Evolutionary conservation across 805 yeast species (phyloP).

Genomic region (Saccharomycopsis sp.): DNA sequence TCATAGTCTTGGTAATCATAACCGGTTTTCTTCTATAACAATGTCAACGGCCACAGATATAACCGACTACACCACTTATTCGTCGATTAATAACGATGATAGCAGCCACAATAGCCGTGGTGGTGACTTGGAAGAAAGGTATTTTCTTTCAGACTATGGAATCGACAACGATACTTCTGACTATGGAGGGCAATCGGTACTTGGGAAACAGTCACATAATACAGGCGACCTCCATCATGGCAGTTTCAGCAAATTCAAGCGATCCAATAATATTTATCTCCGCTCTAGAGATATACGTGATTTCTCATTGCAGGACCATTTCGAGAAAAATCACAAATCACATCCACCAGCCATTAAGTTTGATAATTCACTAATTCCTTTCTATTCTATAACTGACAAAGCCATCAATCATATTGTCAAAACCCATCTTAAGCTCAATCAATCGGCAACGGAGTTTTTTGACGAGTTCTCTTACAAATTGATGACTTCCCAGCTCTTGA

Average conservation of each 20-base stretch:
- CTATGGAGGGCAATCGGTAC: neutral
- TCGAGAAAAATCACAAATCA: too few species aligned
- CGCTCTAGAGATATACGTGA: neutral
- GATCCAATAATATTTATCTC: neutral
- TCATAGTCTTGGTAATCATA: neutral
- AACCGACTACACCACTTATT: neutral
- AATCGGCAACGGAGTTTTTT: constrained; percentile 2
- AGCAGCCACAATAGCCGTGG: neutral
- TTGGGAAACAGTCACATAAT: too few species aligned
- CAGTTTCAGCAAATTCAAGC: neutral
- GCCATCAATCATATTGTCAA: neutral
- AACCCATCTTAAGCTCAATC: neutral
- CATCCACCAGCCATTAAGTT: too few species aligned
- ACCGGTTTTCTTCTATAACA: neutral
- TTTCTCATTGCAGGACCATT: too few species aligned
- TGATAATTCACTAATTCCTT: too few species aligned
- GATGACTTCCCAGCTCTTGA: constrained; percentile 14
- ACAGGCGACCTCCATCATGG: neutral
- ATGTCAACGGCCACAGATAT: neutral
- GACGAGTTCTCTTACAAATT: constrained; percentile 15
- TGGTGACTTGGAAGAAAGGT: neutral
- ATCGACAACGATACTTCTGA: constrained; percentile 1
- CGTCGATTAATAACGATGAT: neutral
- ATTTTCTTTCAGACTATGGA: constrained; percentile 11
- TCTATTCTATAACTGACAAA: neutral